Evolutionary conservation across 495 filamentous ascomycete genomes (phyloP), one percentile per base, ranked within the genome.

Genomic region (Podospora pseudoanserina): DNA sequence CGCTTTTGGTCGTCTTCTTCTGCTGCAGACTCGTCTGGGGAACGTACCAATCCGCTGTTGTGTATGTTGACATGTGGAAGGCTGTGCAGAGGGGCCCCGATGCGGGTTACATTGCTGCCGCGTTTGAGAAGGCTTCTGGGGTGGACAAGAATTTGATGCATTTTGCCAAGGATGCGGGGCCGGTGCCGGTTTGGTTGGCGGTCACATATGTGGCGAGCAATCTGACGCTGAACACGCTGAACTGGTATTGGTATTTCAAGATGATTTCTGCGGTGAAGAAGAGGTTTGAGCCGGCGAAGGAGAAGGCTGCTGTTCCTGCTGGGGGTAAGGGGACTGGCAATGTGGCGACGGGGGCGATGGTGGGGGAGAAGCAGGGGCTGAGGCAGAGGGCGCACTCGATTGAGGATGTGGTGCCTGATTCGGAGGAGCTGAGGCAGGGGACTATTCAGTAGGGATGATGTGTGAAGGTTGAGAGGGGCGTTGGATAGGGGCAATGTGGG

Each of bases 221-320:
- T 74, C 57, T 94, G 27, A 83, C 90, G 4, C 82, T 99, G 18
- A 97, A 97, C 79, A 82, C 85, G 62, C 81, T 99, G 60, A 99
- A 99, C 79, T 93, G 93, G 77, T 94, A 89, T 81, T 99, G 95
- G 95, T 98, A 97, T 78, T 88, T 88, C 67, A 95, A 94, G 85
- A 99, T 99, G 95, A 91, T 99, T 68, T 86, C 91, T 70, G 92
- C 95, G 27, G 89, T 99, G 18, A 81, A 89, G 69, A 96, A 95
- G 83, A 85, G 95, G 26, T 99, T 99, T 78, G 86, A 89, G n/a
- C 84, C 87, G n/a, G 79, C 85, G 53, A 78, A 63, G 26, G 49
- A 65, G 60, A 64, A 63, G n/a, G 71, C 28, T 34, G 15, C 66
- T 1, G 30, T 66, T 16, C 60, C 69, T 16, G 53, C 44, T 13